Evolutionary conservation across 2,329 filamentous ascomycete species (phyloP), one percentile per base, ranked within the genome.

Genomic region (Fusarium sp.): DNA sequence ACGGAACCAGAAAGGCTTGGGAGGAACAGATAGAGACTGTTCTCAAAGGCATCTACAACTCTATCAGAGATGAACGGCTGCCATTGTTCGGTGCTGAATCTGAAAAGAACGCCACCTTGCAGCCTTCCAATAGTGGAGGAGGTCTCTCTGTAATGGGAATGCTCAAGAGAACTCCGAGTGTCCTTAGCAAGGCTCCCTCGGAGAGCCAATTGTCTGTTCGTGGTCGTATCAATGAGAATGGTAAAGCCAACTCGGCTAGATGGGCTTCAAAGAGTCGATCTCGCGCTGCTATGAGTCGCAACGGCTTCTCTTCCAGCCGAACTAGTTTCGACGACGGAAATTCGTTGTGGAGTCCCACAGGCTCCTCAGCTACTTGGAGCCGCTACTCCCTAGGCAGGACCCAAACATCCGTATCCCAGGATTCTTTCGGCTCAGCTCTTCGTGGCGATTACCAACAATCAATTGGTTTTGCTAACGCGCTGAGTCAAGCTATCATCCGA

Each of bases 401-500:
- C 1, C 90, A 97, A 67, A 94, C 94, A 1, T 95, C 94, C 5
- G 92, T 96, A 84, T 98, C 94, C 7, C 92, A 98, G 75, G 94
- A 97, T 77, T 97, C 94, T 2, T 90, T 98, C 73, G 91, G 90
- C 22, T 94, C 93, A 3, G 87, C 90, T 34, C 91, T 91, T 7
- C 88, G 90, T 48, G 90, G 89, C 44, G 94, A 97, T 75, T 98
- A 95, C 79, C 94, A 98, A 80, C 94, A 97, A 80, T 97, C 94
- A 1, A 97, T 99, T 77, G 96, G 96, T 1, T 99, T 99, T 77
- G 96, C 96, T 57, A 98, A 97, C 78, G 96, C 96, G 6, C 86
- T 99, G 13, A 97, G 94, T 74, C 95, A 98, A 78, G 95, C 95
- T 37, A 99, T 98, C 70, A 97, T 97, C 71, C 92, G 96, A 7